These are phyloP conservation scores for Aspergillus fumigatiaffinis DNA, from an alignment of 2,329 filamentous ascomycete genomes.

Conservation along the genomic window DNA sequence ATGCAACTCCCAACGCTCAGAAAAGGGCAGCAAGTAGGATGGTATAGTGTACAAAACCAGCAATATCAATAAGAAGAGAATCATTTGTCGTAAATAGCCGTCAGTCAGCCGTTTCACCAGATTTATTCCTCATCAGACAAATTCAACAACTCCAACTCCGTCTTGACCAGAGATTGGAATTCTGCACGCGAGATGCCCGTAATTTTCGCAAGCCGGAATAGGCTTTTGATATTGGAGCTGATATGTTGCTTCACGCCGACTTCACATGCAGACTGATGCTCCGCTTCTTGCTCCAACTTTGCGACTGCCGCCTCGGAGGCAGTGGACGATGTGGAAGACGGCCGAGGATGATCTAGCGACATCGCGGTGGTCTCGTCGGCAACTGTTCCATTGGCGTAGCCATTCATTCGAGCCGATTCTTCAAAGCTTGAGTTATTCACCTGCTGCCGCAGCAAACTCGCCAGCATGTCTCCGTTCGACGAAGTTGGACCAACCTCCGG, in stretches of 20 bases:
- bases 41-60: conserved; percentile 17
- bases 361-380: conserved; percentile 21
- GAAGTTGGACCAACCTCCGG: conserved; percentile 48
- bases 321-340: conserved; percentile 39
- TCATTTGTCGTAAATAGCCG: not conserved
- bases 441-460: conserved; percentile 38
- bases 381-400: conserved; percentile 15
- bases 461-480: conserved; percentile 50
- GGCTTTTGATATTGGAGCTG: conserved; percentile 59
- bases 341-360: conserved; percentile 40
- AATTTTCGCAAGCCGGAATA: conserved; percentile 57
- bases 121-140: conserved; percentile 47
- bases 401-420: conserved; percentile 21
- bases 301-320: conserved; percentile 51
- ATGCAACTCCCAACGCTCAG: conserved; percentile 6
- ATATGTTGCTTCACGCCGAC: conserved; percentile 62
- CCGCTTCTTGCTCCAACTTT: conserved; percentile 52
- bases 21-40: not conserved
- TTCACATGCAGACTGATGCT: conserved; percentile 52
- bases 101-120: not conserved
- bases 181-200: conserved; percentile 57
- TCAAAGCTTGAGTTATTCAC: conserved; percentile 22
- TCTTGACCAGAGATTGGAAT: conserved; percentile 57
- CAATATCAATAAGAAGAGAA: conserved; percentile 2
- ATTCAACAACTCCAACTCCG: conserved; percentile 56